A percentile compares a stretch with the other conserved stretches of the same genome.
Evolutionary conservation across 345 rosid species (phyloP).

Genomic region (Pistacia vera): DNA sequence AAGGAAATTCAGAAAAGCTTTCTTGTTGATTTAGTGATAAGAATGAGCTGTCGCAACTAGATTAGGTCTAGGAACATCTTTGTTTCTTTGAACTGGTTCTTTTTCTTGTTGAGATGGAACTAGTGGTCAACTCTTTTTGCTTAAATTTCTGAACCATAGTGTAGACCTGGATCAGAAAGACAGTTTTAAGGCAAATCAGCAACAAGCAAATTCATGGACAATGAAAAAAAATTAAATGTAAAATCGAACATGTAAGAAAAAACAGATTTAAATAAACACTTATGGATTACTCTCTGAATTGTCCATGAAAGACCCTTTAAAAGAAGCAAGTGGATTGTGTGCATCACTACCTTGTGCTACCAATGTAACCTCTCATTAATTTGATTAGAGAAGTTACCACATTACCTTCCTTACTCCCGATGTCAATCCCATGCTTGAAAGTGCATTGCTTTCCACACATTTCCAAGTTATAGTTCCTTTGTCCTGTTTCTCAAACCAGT

Average conservation of each 20-base stretch:
- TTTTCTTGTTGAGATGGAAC: slow-evolving; percentile 25
- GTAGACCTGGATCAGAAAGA: slow-evolving; percentile 45
- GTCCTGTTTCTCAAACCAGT: slow-evolving; percentile 31
- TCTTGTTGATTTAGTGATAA: slow-evolving; percentile 9
- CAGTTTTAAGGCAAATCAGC: not conserved
- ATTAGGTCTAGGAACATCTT: slow-evolving; percentile 10
- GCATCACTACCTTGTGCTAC: not conserved
- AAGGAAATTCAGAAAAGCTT: not conserved
- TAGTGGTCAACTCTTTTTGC: slow-evolving; percentile 24
- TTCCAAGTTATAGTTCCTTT: slow-evolving; percentile 41
- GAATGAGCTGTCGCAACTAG: not conserved
- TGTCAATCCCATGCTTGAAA: slow-evolving; percentile 64
- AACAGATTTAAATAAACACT: not conserved
- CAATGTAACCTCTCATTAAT: not conserved
- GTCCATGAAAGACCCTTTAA: no score
- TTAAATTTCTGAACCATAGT: slow-evolving; percentile 62
- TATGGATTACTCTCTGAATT: no score
- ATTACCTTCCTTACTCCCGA: slow-evolving; percentile 73
- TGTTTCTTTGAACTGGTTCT: slow-evolving; percentile 24
- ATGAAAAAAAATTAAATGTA: not conserved
- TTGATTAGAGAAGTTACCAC: not conserved
- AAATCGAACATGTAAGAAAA: not conserved
- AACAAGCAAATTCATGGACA: not conserved
- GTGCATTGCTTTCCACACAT: slow-evolving; percentile 44
- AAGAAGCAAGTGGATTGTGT: not conserved